phyloP scores from a whole-genome alignment of 495 filamentous ascomycete species.

The Penicillium coffeae region DNA sequence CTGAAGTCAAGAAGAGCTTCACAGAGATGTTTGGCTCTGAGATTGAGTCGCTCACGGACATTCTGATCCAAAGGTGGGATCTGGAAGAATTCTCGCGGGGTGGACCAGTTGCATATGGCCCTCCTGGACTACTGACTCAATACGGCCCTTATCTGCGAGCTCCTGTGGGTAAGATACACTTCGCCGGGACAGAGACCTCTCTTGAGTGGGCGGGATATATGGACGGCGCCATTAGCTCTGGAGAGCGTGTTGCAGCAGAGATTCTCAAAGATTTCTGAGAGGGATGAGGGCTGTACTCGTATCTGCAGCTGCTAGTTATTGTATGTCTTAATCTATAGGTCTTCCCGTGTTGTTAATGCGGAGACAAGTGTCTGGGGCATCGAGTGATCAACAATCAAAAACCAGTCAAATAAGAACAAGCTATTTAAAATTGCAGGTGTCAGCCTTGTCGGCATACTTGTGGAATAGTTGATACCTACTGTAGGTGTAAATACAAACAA shows the following conservation, averaged over 20 bases:
- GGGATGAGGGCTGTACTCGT: too few species aligned
- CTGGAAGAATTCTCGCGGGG: background rate
- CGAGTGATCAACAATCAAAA: too few species aligned
- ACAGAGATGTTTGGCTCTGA: conserved; percentile 14
- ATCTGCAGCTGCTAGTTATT: too few species aligned
- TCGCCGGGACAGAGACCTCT: conserved; percentile 41
- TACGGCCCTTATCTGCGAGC: conserved; percentile 14
- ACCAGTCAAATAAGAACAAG: too few species aligned
- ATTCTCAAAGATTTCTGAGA: conserved; percentile 7
- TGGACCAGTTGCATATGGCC: background rate
- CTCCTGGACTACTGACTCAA: conserved; percentile 18
- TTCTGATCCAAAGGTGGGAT: conserved; percentile 10
- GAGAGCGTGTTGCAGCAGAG: conserved; percentile 31
- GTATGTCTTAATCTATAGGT: too few species aligned
- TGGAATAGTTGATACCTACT: background rate
- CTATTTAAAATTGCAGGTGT: too few species aligned
- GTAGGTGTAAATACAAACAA: background rate
- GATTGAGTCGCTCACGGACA: conserved; percentile 7
- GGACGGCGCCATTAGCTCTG: conserved; percentile 40
- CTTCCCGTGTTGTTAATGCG: too few species aligned
- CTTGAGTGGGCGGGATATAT: conserved; percentile 43
- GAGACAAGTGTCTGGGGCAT: too few species aligned
- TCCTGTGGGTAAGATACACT: conserved; percentile 34
- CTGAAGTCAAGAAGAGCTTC: conserved; percentile 5
- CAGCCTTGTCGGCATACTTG: too few species aligned